A percentile compares a stretch with the other conserved stretches of the same genome.
Conservation (phyloP, 176 grass and related monocot species). For the Bolboschoenus planiculmis region DNA sequence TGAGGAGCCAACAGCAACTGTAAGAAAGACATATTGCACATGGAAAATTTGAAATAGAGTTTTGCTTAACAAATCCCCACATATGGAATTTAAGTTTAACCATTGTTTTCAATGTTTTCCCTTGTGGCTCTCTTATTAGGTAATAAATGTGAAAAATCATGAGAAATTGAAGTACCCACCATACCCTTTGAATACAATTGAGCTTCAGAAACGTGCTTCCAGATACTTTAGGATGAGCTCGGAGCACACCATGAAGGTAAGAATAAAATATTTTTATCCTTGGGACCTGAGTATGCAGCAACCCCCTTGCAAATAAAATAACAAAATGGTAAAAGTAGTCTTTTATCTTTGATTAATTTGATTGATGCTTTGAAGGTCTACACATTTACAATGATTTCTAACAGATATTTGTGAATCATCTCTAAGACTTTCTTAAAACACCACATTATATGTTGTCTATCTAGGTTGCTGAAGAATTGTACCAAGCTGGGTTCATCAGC, state of each 20-base stretch:
- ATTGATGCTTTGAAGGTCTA: slow-evolving; percentile 8
- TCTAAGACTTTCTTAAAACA: neutral
- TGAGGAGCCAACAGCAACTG: slow-evolving; percentile 89
- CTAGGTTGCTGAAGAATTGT: slow-evolving; percentile 84
- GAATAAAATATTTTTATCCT: slow-evolving; percentile 11
- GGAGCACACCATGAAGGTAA: slow-evolving; percentile 95
- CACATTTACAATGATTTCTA: neutral
- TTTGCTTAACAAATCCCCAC: neutral
- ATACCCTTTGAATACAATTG: slow-evolving; percentile 89
- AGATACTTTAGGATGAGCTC: slow-evolving; percentile 98
- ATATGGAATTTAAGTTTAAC: too few relatives aligned
- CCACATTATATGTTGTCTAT: slow-evolving; percentile 21
- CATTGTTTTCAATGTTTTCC: neutral
- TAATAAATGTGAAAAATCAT: slow-evolving; percentile 75
- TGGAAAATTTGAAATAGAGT: neutral
- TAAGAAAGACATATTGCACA: slow-evolving; percentile 31
- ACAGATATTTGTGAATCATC: neutral
- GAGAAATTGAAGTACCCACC: slow-evolving; percentile 94
- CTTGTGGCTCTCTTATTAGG: slow-evolving; percentile 24
- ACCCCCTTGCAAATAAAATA: neutral
- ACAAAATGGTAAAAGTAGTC: neutral
- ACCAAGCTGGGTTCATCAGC: slow-evolving; percentile 93
- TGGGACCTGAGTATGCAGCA: neutral
- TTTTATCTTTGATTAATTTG: slow-evolving; percentile 13
- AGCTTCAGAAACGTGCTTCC: slow-evolving; percentile 96